Conservation (phyloP, 768 basidiomycete genomes). For the Auricularia sp. region DNA sequence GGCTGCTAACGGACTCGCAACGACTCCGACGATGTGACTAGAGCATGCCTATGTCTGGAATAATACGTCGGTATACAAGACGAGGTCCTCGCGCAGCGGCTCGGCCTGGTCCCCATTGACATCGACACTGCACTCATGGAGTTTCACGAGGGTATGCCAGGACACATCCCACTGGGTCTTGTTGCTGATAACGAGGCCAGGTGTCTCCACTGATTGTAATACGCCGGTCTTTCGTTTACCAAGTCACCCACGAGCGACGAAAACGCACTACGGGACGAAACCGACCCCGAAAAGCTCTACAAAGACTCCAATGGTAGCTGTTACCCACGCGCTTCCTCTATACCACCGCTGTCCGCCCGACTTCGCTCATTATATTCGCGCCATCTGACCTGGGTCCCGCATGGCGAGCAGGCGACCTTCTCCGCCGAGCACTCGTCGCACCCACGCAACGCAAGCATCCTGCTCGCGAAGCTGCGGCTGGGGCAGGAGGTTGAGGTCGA, state of each 20-base stretch:
- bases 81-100: constrained; percentile 85
- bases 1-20: no score
- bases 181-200: background rate
- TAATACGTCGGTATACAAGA: constrained; percentile 93
- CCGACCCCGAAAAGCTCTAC: constrained; percentile 60
- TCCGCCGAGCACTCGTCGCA: constrained; percentile 45
- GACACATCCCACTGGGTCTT: background rate
- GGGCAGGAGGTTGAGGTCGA: constrained; percentile 82
- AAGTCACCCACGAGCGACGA: constrained; percentile 55
- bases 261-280: constrained; percentile 43
- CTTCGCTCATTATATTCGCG: constrained; percentile 38
- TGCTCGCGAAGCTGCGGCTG: constrained; percentile 83
- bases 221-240: constrained; percentile 78
- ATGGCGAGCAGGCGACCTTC: constrained; percentile 66
- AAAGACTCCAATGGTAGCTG: constrained; percentile 48
- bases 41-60: constrained; percentile 89
- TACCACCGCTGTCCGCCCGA: background rate
- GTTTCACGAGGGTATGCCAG: constrained; percentile 12
- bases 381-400: constrained; percentile 65
- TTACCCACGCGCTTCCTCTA: constrained; percentile 12
- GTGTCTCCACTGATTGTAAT: constrained; percentile 60
- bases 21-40: constrained; percentile 19
- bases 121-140: constrained; percentile 70
- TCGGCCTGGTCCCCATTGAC: constrained; percentile 84
- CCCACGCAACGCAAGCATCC: constrained; percentile 71